phyloP scores from a whole-genome alignment of 345 rosid species.

The Isatis tinctoria region DNA sequence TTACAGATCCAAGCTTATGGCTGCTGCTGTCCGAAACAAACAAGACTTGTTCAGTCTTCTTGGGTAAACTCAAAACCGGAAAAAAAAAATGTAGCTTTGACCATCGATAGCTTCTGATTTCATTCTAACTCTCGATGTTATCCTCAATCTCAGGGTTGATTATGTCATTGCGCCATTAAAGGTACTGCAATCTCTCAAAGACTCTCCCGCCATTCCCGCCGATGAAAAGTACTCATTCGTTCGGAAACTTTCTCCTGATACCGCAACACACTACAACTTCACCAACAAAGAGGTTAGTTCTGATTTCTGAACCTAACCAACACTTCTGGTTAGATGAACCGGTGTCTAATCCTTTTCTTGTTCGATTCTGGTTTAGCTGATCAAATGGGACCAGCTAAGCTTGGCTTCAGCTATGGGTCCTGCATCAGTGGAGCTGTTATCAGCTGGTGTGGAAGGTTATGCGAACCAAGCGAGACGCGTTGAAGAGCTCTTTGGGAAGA shows the following conservation, averaged over 20 bases:
- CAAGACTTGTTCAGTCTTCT: conserved; percentile 90
- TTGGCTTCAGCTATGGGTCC: conserved; percentile 89
- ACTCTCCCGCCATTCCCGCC: conserved; percentile 51
- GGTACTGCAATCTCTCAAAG: conserved; percentile 83
- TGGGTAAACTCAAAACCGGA: conserved; percentile 48
- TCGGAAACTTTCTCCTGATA: conserved; percentile 60
- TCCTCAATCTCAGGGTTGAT: conserved; percentile 59
- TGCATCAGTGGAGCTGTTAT: conserved; percentile 81
- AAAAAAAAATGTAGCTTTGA: neutral
- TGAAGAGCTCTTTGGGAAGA: conserved; percentile 77
- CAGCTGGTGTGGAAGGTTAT: conserved; percentile 76
- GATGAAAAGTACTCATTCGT: conserved; percentile 80
- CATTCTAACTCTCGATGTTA: conserved; percentile 13
- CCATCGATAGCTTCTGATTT: neutral
- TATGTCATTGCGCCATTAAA: conserved; percentile 90
- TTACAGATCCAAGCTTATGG: conserved; percentile 90
- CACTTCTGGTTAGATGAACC: neutral
- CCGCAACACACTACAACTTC: conserved; percentile 68
- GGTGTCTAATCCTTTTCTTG: neutral
- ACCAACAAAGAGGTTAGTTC: conserved; percentile 70
- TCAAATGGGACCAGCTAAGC: conserved; percentile 80
- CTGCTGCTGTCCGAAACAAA: conserved; percentile 97
- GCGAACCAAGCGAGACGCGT: conserved; percentile 66
- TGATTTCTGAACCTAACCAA: conserved; percentile 10
- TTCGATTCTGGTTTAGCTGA: conserved; percentile 43